Percentiles rank a stretch among this genome's conserved stretches.
phyloP scores from a whole-genome alignment of 176 grass and related monocot species.

The Juncus effusus region DNA sequence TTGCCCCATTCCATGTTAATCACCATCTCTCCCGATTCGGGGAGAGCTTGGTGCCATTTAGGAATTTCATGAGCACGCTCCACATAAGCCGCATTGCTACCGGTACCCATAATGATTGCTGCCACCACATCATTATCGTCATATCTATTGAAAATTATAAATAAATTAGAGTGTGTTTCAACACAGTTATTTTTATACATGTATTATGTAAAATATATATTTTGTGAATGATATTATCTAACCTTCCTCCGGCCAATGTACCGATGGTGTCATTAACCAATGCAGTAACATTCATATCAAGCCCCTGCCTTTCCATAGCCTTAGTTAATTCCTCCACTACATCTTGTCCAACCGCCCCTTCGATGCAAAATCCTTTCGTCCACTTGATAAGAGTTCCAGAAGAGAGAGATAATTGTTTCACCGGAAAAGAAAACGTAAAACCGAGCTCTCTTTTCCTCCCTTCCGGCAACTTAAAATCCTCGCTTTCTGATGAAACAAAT shows the following conservation, averaged over 20 bases:
- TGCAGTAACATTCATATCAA: slow-evolving; percentile 45
- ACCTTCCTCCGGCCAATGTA: slow-evolving; percentile 35
- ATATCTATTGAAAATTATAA: slow-evolving; percentile 33
- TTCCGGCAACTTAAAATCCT: not conserved
- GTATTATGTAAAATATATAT: too few species aligned
- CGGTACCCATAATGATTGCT: slow-evolving; percentile 68
- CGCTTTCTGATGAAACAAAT: slow-evolving; percentile 32
- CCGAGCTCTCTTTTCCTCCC: slow-evolving; percentile 61
- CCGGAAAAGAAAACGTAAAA: slow-evolving; percentile 90
- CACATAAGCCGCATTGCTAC: slow-evolving; percentile 85
- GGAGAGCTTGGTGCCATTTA: slow-evolving; percentile 50
- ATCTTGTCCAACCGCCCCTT: slow-evolving; percentile 40
- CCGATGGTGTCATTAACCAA: slow-evolving; percentile 47
- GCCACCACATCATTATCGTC: slow-evolving; percentile 57
- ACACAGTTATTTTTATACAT: too few species aligned
- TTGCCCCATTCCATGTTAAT: slow-evolving; percentile 94
- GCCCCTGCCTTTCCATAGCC: slow-evolving; percentile 36
- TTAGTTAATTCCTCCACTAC: slow-evolving; percentile 40
- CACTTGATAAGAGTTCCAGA: slow-evolving; percentile 85
- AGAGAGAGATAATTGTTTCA: slow-evolving; percentile 62
- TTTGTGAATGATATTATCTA: too few species aligned
- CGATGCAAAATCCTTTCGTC: slow-evolving; percentile 79
- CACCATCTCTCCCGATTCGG: slow-evolving; percentile 66
- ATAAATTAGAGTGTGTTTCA: too few species aligned
- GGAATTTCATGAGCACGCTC: slow-evolving; percentile 65